Percentiles rank a stretch among this genome's conserved stretches.
These are phyloP conservation scores for Arthrobotrys sinensis DNA, from an alignment of 2,329 filamentous ascomycete genomes.

Conservation along the genomic window DNA sequence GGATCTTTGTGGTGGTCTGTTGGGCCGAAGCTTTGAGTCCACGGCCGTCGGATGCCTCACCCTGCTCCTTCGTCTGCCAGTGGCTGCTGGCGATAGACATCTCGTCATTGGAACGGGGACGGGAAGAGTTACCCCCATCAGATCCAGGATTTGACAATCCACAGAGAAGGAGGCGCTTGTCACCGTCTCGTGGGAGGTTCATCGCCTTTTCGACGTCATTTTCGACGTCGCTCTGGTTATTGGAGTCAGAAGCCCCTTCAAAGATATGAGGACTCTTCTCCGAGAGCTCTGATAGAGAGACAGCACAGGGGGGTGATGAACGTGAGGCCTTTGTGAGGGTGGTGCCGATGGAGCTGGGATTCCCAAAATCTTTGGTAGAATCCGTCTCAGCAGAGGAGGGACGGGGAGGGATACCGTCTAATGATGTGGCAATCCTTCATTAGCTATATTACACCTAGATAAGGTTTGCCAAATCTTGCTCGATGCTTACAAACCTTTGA, in stretches of 20 bases:
- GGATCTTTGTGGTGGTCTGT: constrained; percentile 16
- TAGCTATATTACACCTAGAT: constrained; percentile 1
- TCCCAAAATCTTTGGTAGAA: constrained; percentile 1
- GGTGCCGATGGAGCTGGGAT: constrained; percentile 35
- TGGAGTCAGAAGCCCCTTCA: background rate
- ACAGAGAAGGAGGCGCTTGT: background rate
- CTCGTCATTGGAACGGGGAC: background rate
- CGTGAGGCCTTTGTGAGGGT: constrained; percentile 35
- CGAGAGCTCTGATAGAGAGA: background rate
- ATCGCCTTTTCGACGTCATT: background rate
- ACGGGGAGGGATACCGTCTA: background rate
- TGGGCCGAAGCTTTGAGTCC: background rate
- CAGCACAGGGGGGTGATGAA: background rate
- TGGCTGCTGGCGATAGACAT: background rate
- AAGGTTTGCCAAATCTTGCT: background rate
- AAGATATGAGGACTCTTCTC: background rate
- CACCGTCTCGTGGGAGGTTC: background rate
- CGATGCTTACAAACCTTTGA: constrained; percentile 29
- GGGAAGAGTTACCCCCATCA: background rate
- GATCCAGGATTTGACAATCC: background rate
- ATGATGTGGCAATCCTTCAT: constrained; percentile 14
- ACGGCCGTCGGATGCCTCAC: background rate
- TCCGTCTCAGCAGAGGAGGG: background rate
- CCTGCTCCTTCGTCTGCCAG: constrained; percentile 6
- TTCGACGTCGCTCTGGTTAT: background rate